Base-by-base conservation (phyloP, 2,329 filamentous ascomycete species). In the Elsinoe arachidis region DNA sequence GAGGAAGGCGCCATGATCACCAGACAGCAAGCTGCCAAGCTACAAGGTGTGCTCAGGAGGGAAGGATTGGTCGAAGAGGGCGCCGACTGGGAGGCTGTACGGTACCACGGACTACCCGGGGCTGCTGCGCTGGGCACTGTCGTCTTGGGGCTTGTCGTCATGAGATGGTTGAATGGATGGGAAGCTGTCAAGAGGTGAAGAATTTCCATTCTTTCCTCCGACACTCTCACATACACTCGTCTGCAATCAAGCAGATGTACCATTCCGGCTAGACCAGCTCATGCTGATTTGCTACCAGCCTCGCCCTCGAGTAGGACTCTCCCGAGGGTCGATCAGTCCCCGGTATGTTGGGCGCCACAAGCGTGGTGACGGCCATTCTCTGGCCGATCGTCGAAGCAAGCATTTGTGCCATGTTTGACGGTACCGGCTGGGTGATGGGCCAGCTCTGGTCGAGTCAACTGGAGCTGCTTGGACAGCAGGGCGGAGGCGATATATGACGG, bases 161-260 rank as follows among this genome's bases (percentile, higher is more conserved):
- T 73, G 71, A 46, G 43, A 9, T 56, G 54, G 54, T 23, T 56
- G 41, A 73, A 73, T 57, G 70, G 72, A 46, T 76, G 74, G 66
- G 72, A 73, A 34, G 74, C 74, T 60, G 67, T 71, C 14, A 74
- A 76, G 57, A 68, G 73, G 61, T 76, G 73, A 76, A 43, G 33
- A 35, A 38, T 38, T 53, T 46, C 34, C 34, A 35, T 14, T 7
- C 23, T 53, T 37, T 51, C 46, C 26, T 51, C 26, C 26, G 21
- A 46, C 26, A 46, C 26, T 46, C 15, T 46, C 26, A 43, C 39
- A 11, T 26, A 30, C 41, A 14, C 21, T 5, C 19, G 12, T 23
- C 21, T 19, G 19, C 39, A 19, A 3, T 19, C 19, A 19, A 43
- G 15, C 39, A 19, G 26, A 11, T 10, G 15, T 43, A 19, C 39